Evolutionary conservation across 2,329 filamentous ascomycete species (phyloP).

Genomic region (Cladosporium sp.): DNA sequence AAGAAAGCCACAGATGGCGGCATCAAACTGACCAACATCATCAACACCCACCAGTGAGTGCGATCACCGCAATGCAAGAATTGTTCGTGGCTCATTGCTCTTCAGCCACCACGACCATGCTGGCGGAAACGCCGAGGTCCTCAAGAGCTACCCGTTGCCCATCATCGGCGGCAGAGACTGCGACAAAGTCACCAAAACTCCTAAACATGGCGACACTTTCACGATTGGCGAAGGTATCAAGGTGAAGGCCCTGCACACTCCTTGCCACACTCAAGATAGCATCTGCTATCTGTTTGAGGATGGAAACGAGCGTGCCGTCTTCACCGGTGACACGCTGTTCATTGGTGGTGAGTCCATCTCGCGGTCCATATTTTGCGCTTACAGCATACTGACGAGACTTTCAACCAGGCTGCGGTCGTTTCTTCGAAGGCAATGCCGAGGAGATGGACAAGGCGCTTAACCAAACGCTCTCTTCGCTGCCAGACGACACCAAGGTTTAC

Average conservation of each 20-base stretch:
- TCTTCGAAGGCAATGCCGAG: conserved; percentile 85
- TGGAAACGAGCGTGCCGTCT: conserved; percentile 70
- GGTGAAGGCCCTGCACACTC: conserved; percentile 87
- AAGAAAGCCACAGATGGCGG: conserved; percentile 68
- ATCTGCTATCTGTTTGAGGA: conserved; percentile 95
- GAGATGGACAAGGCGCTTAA: conserved; percentile 96
- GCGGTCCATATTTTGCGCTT: too few species aligned
- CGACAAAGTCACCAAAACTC: conserved; percentile 71
- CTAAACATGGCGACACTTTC: conserved; percentile 71
- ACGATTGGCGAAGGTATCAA: conserved; percentile 74
- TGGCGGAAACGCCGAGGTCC: conserved; percentile 79
- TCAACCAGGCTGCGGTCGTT: conserved; percentile 85
- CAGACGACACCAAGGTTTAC: conserved; percentile 88
- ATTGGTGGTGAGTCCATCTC: conserved; percentile 74
- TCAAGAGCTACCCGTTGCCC: conserved; percentile 60
- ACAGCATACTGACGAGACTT: not conserved
- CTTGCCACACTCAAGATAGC: conserved; percentile 97
- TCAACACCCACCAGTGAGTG: conserved; percentile 94
- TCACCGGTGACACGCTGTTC: conserved; percentile 95
- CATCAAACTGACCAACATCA: conserved; percentile 81
- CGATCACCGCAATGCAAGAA: not conserved
- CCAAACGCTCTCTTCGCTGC: conserved; percentile 71
- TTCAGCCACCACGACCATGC: conserved; percentile 90
- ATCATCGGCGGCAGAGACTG: conserved; percentile 90
- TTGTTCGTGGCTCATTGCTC: conserved; percentile 1